Evolutionary conservation across 192 early-diverging fungal species (phyloP).

Genomic region (Coemansia aciculifera): DNA sequence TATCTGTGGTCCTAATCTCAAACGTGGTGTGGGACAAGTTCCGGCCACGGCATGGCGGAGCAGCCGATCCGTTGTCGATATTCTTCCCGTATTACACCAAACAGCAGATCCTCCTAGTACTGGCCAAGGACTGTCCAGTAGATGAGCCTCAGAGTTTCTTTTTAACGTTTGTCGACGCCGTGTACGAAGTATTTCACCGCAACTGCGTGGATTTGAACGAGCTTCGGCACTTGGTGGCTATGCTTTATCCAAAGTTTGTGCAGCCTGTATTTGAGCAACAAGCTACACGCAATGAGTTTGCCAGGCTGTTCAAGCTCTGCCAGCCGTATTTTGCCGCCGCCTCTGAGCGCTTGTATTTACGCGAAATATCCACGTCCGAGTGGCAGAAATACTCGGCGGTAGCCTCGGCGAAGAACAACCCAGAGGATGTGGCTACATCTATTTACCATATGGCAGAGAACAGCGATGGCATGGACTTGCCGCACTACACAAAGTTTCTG

Average conservation of each 20-base stretch:
- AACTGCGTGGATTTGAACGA: constrained; percentile 86
- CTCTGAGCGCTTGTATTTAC: constrained; percentile 81
- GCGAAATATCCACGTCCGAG: constrained; percentile 88
- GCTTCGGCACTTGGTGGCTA: constrained; percentile 74
- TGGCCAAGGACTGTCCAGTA: constrained; percentile 64
- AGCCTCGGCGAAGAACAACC: constrained; percentile 44
- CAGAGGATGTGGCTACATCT: constrained; percentile 41
- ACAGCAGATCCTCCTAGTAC: constrained; percentile 68
- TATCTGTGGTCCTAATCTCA: constrained; percentile 74
- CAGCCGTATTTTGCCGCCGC: constrained; percentile 82
- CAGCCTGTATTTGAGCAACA: constrained; percentile 77
- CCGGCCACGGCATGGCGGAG: constrained; percentile 63
- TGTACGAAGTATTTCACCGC: constrained; percentile 79
- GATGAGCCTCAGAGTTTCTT: constrained; percentile 69
- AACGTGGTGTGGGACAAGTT: constrained; percentile 79
- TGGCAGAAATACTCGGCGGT: constrained; percentile 60
- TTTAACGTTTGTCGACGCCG: constrained; percentile 70
- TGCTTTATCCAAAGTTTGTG: constrained; percentile 86
- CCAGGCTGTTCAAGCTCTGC: constrained; percentile 73
- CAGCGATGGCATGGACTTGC: constrained; percentile 66
- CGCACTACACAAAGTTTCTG: constrained; percentile 88
- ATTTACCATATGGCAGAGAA: constrained; percentile 50
- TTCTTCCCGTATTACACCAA: constrained; percentile 78
- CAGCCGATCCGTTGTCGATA: constrained; percentile 63
- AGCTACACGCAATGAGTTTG: constrained; percentile 65